Base-by-base conservation (phyloP, 805 yeast genomes). In the Suhomyces sp. region DNA sequence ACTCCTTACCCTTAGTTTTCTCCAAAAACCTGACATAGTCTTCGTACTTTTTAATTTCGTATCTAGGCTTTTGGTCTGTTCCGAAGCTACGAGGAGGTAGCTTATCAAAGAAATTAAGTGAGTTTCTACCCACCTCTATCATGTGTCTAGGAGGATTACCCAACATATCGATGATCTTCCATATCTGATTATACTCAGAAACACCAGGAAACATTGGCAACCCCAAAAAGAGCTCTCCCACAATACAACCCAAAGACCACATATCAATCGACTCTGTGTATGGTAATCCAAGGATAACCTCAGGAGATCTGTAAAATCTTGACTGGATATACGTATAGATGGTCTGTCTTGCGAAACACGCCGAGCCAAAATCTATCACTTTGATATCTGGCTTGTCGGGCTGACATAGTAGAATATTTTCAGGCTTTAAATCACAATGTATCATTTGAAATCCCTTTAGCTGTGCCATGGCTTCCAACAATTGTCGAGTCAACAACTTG, bases 361-460 rank as follows among this genome's bases (percentile, higher is more conserved):
- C 96, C 2, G 94, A 84, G 1, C 98, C 98, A 72, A 93, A 94
- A 72, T 94, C 99, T 61, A 94, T 93, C 43, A 94, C 87, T 68
- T 94, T 94, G 59, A 94, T 82, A 43, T 85, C 89, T 0, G 97
- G 94, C 56, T 84, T 82, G 66, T 90, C 96, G 4, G 91, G 85
- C 47, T 85, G 82, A 48, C 87, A 82, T 29, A 94, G 73, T 50
- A 94, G 71, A 46, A 94, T 91, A 66, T 94, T 94, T 63, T 94
- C 99, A 0, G 99, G 99, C 66, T 94, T 94, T 64, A 94, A 75
- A 70, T 94, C 99, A 72, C 99, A 94, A 65, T 94, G 99, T 43
- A 94, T 91, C 60, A 94, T 78, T 57, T 88, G 87, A 44, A 89
- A 83, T 40, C 84, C 86, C 63, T 94, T 94, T 58, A 94, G 78